phyloP scores from a whole-genome alignment of 2,329 filamentous ascomycete genomes.

The Trichocomaceae sp. region DNA sequence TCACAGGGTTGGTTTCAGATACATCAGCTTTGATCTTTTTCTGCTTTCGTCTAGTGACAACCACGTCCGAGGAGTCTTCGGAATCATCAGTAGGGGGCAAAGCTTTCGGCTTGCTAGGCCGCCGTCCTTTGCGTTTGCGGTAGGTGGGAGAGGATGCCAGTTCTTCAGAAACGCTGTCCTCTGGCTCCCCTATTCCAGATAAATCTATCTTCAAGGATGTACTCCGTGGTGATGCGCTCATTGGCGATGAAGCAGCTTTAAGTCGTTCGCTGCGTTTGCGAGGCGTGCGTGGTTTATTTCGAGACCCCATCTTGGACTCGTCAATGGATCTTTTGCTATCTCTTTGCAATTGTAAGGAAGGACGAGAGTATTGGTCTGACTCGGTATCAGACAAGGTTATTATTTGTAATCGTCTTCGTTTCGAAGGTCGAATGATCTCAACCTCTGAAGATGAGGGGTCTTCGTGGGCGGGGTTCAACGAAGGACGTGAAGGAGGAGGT shows the following conservation, averaged over 20 bases:
- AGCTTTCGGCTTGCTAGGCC: conserved; percentile 12
- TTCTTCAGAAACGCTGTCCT: conserved; percentile 27
- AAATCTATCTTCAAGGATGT: conserved; percentile 11
- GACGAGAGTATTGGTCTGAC: not conserved
- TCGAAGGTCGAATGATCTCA: conserved; percentile 5
- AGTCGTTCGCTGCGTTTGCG: conserved; percentile 5
- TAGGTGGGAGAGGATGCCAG: conserved; percentile 17
- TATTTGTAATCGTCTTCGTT: conserved; percentile 1
- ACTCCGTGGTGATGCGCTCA: conserved; percentile 3
- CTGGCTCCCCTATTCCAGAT: conserved; percentile 19
- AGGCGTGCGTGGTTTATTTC: not conserved
- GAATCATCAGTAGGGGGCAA: conserved; percentile 21
- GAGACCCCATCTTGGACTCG: not conserved
- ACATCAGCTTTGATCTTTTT: not conserved
- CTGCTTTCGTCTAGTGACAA: not conserved
- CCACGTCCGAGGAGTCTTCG: conserved; percentile 25
- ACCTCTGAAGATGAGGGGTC: conserved; percentile 2
- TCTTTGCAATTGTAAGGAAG: not conserved
- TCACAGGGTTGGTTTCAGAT: not conserved
- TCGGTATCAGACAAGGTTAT: conserved; percentile 1
- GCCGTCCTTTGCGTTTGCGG: conserved; percentile 23
- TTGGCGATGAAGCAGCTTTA: not conserved
- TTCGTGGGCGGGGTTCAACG: not conserved
- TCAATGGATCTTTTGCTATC: not conserved
- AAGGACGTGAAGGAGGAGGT: not conserved